Percentiles rank a stretch among this genome's conserved stretches.
These are phyloP conservation scores for Aspergillus hortae DNA, from an alignment of 2,329 filamentous ascomycete species.

Conservation along the genomic window DNA sequence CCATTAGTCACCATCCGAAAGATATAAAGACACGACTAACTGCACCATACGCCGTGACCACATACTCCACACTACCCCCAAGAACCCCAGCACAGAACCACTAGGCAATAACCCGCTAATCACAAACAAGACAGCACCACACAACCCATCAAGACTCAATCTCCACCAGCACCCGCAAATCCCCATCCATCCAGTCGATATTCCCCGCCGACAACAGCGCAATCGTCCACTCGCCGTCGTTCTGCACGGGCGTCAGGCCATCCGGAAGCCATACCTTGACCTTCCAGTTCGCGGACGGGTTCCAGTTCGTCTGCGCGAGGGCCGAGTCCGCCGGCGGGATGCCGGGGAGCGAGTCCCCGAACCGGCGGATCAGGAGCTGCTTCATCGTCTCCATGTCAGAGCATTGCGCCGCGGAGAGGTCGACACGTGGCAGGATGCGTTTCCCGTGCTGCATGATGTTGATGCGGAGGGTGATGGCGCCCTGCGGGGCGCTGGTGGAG, in stretches of 20 bases:
- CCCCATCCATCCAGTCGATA: slow-evolving; percentile 47
- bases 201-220: slow-evolving; percentile 40
- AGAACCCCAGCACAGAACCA: too few species aligned
- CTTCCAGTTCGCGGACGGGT: slow-evolving; percentile 24
- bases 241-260: slow-evolving; percentile 36
- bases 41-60: too few species aligned
- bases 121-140: too few species aligned
- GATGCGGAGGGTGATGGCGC: slow-evolving; percentile 32
- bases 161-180: slow-evolving; percentile 42
- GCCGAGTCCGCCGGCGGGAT: slow-evolving; percentile 17
- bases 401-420: slow-evolving; percentile 34
- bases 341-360: slow-evolving; percentile 26
- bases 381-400: slow-evolving; percentile 31
- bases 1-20: too few species aligned
- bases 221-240: slow-evolving; percentile 44
- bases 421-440: slow-evolving; percentile 36
- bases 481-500: slow-evolving; percentile 8
- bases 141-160: slow-evolving; percentile 12
- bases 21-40: too few species aligned
- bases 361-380: slow-evolving; percentile 30
- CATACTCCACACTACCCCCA: too few species aligned
- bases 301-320: slow-evolving; percentile 16
- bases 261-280: slow-evolving; percentile 42
- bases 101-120: too few species aligned
- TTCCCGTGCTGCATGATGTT: slow-evolving; percentile 38